phyloP scores from a whole-genome alignment of 1,139 yeast genomes.

The Taphrina flavorubra region DNA sequence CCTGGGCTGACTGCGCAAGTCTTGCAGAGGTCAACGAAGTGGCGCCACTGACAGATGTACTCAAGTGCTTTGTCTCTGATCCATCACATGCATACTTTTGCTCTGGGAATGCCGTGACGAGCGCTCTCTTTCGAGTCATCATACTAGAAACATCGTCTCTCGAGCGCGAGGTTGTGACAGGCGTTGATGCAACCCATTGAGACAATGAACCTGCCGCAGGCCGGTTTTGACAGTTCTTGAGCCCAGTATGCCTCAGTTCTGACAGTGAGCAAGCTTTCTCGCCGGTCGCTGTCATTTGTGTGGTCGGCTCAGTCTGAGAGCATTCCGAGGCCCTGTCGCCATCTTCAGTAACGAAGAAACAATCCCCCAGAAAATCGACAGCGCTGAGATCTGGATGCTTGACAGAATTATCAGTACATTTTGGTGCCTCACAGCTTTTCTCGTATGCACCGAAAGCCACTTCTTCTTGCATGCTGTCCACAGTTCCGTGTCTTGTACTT shows the following conservation, averaged over 20 bases:
- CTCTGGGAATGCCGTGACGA: neutral
- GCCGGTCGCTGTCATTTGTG: neutral
- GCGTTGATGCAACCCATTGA: no score
- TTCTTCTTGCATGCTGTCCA: neutral
- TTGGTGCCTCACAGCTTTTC: no score
- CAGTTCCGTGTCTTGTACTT: neutral
- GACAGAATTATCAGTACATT: no score
- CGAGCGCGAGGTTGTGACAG: neutral
- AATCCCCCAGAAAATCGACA: conserved; percentile 5
- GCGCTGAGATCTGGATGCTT: neutral
- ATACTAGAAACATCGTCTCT: neutral
- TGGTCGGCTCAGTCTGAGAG: neutral
- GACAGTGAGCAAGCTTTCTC: no score
- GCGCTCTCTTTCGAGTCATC: no score
- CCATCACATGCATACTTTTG: neutral
- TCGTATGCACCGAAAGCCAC: neutral
- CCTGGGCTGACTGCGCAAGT: neutral
- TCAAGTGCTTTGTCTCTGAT: neutral
- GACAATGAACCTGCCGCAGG: no score
- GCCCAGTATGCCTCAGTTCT: no score
- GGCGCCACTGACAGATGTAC: neutral
- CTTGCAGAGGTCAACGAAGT: neutral
- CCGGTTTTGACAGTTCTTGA: neutral
- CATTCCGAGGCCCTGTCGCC: neutral
- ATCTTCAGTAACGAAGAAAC: neutral